A percentile compares a stretch with the other conserved stretches of the same genome.
These are phyloP conservation scores for Saxispiralis lemnorum DNA, from an alignment of 495 filamentous ascomycete species.

Conservation along the genomic window DNA sequence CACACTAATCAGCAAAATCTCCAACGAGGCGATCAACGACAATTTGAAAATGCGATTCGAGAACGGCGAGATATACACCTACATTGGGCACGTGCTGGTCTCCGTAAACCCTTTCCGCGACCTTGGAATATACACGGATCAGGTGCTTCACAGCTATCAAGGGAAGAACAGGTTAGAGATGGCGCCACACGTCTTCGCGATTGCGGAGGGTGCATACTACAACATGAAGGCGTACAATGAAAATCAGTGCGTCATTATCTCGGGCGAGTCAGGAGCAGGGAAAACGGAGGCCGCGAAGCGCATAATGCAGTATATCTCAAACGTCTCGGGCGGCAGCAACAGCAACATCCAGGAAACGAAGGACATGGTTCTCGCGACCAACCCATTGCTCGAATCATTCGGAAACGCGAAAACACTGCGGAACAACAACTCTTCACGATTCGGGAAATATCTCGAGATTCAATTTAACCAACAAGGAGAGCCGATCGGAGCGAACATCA, in stretches of 20 bases:
- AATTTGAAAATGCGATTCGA: conserved; percentile 96
- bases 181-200: conserved; percentile 93
- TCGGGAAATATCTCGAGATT: conserved; percentile 95
- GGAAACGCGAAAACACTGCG: conserved; percentile 94
- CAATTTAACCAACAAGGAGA: conserved; percentile 90
- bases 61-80: conserved; percentile 94
- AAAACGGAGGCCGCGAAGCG: conserved; percentile 99
- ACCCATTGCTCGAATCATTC: conserved; percentile 91
- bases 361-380: conserved; percentile 96
- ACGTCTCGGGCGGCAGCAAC: conserved; percentile 73
- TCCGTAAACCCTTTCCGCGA: conserved; percentile 98
- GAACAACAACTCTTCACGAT: conserved; percentile 97
- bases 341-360: conserved; percentile 95
- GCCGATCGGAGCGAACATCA: conserved; percentile 91
- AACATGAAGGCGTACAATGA: conserved; percentile 99
- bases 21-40: conserved; percentile 97
- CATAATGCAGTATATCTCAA: conserved; percentile 99
- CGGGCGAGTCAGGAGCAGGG: conserved; percentile 92
- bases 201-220: conserved; percentile 92
- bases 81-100: conserved; percentile 98
- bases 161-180: conserved; percentile 94
- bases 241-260: conserved; percentile 99
- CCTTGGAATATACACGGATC: conserved; percentile 93
- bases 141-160: conserved; percentile 73
- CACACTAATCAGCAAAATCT: conserved; percentile 92